Percentiles rank a stretch among this genome's conserved stretches.
Conservation (phyloP, 257 asterid genomes). For the Euphrasia confusa region DNA sequence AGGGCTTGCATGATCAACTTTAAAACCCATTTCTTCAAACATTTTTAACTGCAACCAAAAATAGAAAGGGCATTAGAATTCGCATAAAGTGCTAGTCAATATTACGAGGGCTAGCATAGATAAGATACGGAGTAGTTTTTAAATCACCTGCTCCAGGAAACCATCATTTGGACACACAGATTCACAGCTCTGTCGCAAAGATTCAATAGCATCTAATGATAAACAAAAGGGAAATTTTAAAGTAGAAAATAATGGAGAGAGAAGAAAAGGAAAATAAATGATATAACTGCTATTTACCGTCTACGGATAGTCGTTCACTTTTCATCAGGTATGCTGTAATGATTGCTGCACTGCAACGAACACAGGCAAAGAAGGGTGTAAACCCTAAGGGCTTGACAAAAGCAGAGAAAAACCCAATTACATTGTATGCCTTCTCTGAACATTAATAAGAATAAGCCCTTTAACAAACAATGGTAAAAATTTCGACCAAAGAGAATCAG, state of each 20-base stretch:
- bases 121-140: not conserved
- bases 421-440: slow-evolving; percentile 31
- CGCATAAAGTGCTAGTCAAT: slow-evolving; percentile 8
- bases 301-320: slow-evolving; percentile 77
- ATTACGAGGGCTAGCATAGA: slow-evolving; percentile 13
- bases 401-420: slow-evolving; percentile 38
- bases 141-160: slow-evolving; percentile 86
- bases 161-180: slow-evolving; percentile 89
- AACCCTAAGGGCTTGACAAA: slow-evolving; percentile 48
- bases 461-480: slow-evolving; percentile 11
- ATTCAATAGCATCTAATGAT: slow-evolving; percentile 75
- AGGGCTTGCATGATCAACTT: slow-evolving; percentile 70
- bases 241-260: slow-evolving; percentile 14
- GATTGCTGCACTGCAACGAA: slow-evolving; percentile 90
- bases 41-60: slow-evolving; percentile 63
- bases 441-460: slow-evolving; percentile 15
- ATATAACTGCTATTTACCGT: slow-evolving; percentile 49
- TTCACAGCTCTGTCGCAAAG: slow-evolving; percentile 72
- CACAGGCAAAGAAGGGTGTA: slow-evolving; percentile 60
- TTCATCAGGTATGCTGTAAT: slow-evolving; percentile 91
- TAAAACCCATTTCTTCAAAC: slow-evolving; percentile 91
- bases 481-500: no score
- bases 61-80: slow-evolving; percentile 18
- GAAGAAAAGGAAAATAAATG: not conserved
- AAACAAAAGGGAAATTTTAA: slow-evolving; percentile 15